A percentile compares a stretch with the other conserved stretches of the same genome.
phyloP scores from a whole-genome alignment of 257 asterid species.

The Solanum neorickii region DNA sequence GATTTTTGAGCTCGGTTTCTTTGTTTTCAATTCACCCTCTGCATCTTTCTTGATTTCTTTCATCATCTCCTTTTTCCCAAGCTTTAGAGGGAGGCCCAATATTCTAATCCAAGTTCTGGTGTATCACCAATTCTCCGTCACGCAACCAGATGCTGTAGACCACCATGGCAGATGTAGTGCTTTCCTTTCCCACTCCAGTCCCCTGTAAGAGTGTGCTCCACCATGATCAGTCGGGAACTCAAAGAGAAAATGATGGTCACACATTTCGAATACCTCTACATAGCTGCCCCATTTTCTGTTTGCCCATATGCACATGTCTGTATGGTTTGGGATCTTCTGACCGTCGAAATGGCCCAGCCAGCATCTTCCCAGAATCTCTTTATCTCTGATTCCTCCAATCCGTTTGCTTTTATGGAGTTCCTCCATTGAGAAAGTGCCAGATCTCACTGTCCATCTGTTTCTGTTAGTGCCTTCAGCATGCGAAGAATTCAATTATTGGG shows the following conservation, averaged over 20 bases:
- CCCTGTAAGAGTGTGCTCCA: background rate
- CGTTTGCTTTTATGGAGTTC: background rate
- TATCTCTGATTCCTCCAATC: background rate
- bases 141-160: background rate
- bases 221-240: background rate
- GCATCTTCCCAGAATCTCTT: background rate
- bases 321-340: background rate
- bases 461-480: background rate
- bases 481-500: background rate
- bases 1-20: background rate
- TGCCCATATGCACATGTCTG: background rate
- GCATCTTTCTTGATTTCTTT: background rate
- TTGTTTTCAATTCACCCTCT: background rate
- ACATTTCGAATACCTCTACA: background rate
- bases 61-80: background rate
- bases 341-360: background rate
- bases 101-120: background rate
- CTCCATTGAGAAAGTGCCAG: background rate
- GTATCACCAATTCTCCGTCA: background rate
- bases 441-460: background rate
- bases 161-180: background rate
- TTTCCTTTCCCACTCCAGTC: background rate
- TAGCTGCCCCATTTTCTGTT: background rate
- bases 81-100: background rate
- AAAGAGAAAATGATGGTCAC: background rate